Evolutionary conservation across 768 basidiomycete species (phyloP), one percentile per base, ranked within the genome.

Genomic region (Tylopilus cervinicoccineus): DNA sequence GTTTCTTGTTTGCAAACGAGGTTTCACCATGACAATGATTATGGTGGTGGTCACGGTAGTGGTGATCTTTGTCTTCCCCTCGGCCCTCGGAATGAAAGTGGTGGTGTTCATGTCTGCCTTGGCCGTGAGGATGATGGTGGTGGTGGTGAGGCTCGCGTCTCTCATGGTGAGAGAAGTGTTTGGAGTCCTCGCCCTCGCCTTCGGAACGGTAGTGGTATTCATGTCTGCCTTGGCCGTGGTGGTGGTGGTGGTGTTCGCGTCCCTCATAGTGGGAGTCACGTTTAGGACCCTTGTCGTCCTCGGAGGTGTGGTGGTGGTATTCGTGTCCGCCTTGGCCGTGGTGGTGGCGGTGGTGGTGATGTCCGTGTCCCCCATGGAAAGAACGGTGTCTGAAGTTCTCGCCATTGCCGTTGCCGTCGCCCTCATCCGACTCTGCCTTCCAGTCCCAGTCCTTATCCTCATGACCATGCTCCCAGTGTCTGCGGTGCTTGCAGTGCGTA

Each of bases 1-100:
- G 75, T 50, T 84, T 84, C n/a, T 72, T 70, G 53, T 76, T 71
- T 1, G 74, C 66, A 57, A 85, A 84, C 13, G 7, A 37, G 27
- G 33, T 17, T 16, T 6, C 28, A 3, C 14, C 6, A 14, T 38
- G 47, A 12, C n/a, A 9, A 22, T 23, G 24, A 7, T 10, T 10
- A 9, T 6, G n/a, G 17, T 36, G 48, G 14, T 24, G 28, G 19
- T 34, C 34, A 12, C n/a, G 36, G 19, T 19, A 19, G 13, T 36
- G 17, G 34, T 36, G n/a, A n/a, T n/a, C n/a, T n/a, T n/a, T n/a
- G n/a, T n/a, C n/a, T n/a, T n/a, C n/a, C n/a, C n/a, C n/a, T n/a
- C n/a, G n/a, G n/a, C 32, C 16, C 12, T 14, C 17, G 34, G 10
- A 20, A 14, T 11, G 34, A 2, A 17, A 24, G 24, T 38, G 26